These are phyloP conservation scores for Kokia cookei DNA, from an alignment of 441 rosid genomes.

Conservation along the genomic window DNA sequence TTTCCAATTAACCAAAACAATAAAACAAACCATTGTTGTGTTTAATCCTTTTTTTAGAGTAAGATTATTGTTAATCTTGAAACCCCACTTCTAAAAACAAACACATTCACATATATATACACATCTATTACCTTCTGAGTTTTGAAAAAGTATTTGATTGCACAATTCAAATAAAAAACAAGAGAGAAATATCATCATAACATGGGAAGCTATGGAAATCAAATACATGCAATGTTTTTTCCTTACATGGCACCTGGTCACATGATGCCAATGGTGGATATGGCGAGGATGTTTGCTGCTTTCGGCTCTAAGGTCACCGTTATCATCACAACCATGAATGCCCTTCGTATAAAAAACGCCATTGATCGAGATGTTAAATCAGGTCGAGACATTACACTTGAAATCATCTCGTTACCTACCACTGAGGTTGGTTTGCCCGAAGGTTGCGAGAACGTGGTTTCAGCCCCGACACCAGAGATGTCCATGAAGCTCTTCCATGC, in stretches of 20 bases:
- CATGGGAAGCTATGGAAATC: neutral
- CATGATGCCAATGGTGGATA: conserved; percentile 42
- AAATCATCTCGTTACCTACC: conserved; percentile 23
- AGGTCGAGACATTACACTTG: conserved; percentile 19
- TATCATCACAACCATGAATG: conserved; percentile 26
- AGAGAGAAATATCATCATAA: neutral
- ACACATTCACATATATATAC: no score
- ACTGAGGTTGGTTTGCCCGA: conserved; percentile 30
- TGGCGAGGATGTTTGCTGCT: conserved; percentile 30
- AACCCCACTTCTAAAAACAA: no score
- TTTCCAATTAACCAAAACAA: no score
- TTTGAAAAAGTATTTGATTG: neutral
- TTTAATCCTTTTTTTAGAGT: neutral
- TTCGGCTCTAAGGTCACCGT: conserved; percentile 23
- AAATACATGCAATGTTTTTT: conserved; percentile 29
- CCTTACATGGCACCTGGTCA: conserved; percentile 48
- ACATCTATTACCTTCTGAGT: no score
- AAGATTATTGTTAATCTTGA: neutral
- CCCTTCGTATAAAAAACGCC: conserved; percentile 14
- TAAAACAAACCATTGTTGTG: neutral
- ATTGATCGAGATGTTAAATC: conserved; percentile 18
- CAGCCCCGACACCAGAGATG: conserved; percentile 25
- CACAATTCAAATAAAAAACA: neutral
- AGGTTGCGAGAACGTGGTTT: conserved; percentile 28
- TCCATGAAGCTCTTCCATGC: conserved; percentile 19